These are phyloP conservation scores for Boletus insuetus DNA, from an alignment of 768 basidiomycete genomes.

Conservation along the genomic window DNA sequence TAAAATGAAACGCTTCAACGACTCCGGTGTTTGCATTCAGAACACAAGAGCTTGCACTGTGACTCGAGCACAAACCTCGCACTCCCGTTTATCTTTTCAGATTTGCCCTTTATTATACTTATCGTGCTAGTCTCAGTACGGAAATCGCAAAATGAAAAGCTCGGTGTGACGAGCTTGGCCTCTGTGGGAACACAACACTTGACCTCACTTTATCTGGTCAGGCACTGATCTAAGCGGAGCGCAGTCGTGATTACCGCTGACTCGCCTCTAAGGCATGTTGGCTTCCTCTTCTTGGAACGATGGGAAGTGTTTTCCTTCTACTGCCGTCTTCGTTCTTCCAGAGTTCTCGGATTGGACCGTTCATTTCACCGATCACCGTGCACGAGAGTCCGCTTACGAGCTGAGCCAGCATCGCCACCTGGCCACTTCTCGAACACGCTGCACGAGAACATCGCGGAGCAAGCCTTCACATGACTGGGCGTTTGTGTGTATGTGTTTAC, in stretches of 20 bases:
- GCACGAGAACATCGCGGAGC: constrained; percentile 2
- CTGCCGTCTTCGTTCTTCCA: constrained; percentile 24
- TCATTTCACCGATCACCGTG: constrained; percentile 25
- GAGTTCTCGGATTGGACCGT: constrained; percentile 18
- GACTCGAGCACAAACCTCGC: constrained; percentile 5
- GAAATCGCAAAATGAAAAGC: constrained; percentile 26
- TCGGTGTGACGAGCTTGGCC: constrained; percentile 8
- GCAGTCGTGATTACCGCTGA: constrained; percentile 23
- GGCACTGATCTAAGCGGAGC: constrained; percentile 28
- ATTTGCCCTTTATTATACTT: constrained; percentile 12
- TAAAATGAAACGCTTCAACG: constrained; percentile 3
- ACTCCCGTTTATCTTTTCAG: constrained; percentile 4
- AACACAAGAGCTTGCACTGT: neutral
- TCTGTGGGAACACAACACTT: constrained; percentile 21
- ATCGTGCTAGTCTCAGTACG: constrained; percentile 15
- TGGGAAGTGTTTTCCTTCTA: constrained; percentile 8
- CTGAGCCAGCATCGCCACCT: constrained; percentile 13
- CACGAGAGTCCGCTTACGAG: constrained; percentile 17
- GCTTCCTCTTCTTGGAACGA: constrained; percentile 17
- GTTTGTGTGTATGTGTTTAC: neutral
- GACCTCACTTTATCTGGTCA: constrained; percentile 26
- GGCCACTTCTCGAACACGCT: constrained; percentile 7
- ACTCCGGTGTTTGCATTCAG: neutral
- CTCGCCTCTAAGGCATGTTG: constrained; percentile 26
- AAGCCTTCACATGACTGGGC: constrained; percentile 6